These are phyloP conservation scores for Solanum ossicruentum DNA, from an alignment of 257 asterid genomes.

Conservation along the genomic window DNA sequence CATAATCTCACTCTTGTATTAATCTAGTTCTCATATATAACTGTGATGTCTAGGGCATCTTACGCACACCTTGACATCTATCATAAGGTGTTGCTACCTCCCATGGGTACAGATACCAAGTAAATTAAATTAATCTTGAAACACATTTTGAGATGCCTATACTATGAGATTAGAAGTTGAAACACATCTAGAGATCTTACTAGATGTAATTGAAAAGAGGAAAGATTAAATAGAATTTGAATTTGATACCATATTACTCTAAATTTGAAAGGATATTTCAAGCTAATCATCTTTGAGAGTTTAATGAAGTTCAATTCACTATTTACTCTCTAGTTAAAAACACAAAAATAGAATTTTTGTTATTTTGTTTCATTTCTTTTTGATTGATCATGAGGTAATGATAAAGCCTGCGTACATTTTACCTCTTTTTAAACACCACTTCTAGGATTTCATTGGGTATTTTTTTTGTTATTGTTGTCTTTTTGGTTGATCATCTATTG, in stretches of 20 bases:
- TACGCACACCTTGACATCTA: background rate
- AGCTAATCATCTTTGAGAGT: background rate
- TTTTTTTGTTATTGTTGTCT: too few relatives aligned
- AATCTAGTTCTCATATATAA: background rate
- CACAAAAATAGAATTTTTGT: background rate
- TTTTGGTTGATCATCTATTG: background rate
- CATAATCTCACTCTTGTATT: background rate
- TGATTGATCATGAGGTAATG: background rate
- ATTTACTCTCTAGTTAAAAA: background rate
- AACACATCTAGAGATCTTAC: background rate
- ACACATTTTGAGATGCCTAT: background rate
- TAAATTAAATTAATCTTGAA: background rate
- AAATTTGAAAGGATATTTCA: background rate
- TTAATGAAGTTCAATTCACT: background rate
- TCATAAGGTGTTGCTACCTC: background rate
- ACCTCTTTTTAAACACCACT: too few relatives aligned
- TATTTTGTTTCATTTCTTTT: background rate
- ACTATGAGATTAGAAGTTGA: background rate
- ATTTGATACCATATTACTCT: background rate
- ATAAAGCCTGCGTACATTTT: too few relatives aligned
- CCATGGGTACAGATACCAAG: background rate
- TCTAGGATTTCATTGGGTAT: too few relatives aligned
- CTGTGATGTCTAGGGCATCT: background rate
- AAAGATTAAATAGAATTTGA: background rate
- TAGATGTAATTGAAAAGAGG: background rate